These are phyloP conservation scores for Deinandra increscens DNA, from an alignment of 129 eudicot species.

Conservation along the genomic window DNA sequence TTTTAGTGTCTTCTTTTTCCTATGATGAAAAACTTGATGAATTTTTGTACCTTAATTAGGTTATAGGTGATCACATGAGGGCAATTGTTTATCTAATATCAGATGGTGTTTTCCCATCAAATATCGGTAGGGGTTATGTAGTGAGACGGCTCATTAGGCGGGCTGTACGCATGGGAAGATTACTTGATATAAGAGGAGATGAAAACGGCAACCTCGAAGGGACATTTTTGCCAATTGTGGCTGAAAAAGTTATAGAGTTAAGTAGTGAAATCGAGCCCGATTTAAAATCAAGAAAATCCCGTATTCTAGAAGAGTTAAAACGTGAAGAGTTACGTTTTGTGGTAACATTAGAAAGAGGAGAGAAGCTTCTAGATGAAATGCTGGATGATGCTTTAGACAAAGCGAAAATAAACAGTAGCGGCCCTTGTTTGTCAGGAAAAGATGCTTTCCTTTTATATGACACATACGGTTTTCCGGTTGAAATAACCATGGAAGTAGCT, in stretches of 20 bases:
- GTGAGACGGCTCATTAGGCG: constrained; percentile 88
- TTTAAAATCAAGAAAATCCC: constrained; percentile 48
- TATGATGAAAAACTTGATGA: background rate
- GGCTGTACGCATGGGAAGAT: constrained; percentile 78
- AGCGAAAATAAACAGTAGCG: constrained; percentile 33
- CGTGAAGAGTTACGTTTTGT: constrained; percentile 78
- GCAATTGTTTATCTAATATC: constrained; percentile 82
- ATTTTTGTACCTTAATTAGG: constrained; percentile 34
- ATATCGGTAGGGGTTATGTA: constrained; percentile 82
- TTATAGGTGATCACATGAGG: constrained; percentile 97
- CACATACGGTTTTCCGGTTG: constrained; percentile 88
- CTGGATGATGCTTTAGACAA: constrained; percentile 49
- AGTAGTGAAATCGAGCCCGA: constrained; percentile 68
- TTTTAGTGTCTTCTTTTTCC: constrained; percentile 10
- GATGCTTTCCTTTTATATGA: constrained; percentile 83
- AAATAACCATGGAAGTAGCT: constrained; percentile 84
- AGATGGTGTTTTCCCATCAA: constrained; percentile 90
- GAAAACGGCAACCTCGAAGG: constrained; percentile 69
- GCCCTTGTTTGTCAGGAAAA: constrained; percentile 68
- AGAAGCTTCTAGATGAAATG: constrained; percentile 75
- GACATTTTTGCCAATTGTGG: constrained; percentile 71
- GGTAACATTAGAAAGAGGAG: constrained; percentile 82
- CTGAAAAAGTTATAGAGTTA: constrained; percentile 71
- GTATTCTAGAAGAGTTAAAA: constrained; percentile 73
- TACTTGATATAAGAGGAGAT: constrained; percentile 77